A percentile compares a stretch with the other conserved stretches of the same genome.
Evolutionary conservation across 257 asterid genomes (phyloP).

Genomic region (Cynanchum wilfordii): DNA sequence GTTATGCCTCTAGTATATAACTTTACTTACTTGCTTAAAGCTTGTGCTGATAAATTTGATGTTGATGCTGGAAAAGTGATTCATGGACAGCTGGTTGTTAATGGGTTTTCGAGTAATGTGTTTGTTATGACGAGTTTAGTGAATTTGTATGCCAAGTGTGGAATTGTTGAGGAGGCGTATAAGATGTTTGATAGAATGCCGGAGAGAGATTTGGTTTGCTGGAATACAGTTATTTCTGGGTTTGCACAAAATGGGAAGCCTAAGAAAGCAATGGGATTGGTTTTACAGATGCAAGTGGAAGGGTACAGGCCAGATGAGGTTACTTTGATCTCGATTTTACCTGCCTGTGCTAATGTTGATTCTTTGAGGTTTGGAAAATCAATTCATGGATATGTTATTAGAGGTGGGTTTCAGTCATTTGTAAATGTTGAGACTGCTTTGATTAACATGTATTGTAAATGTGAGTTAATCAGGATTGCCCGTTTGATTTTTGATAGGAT

Average conservation of each 20-base stretch:
- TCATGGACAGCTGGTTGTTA: constrained; percentile 66
- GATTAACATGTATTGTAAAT: constrained; percentile 85
- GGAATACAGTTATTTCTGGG: constrained; percentile 78
- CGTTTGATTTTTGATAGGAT: constrained; percentile 58
- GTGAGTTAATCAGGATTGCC: constrained; percentile 48
- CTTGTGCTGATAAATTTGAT: constrained; percentile 57
- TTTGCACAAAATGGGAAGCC: constrained; percentile 72
- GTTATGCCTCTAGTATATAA: constrained; percentile 57
- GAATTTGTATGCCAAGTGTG: constrained; percentile 68
- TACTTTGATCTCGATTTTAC: constrained; percentile 69
- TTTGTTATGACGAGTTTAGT: constrained; percentile 60
- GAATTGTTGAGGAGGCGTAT: constrained; percentile 52
- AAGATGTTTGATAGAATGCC: constrained; percentile 89
- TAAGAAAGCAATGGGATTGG: constrained; percentile 49
- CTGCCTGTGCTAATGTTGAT: constrained; percentile 55
- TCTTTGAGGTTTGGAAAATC: constrained; percentile 47
- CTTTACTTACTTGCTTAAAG: constrained; percentile 55
- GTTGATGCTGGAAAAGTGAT: constrained; percentile 56
- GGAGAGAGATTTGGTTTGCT: constrained; percentile 70
- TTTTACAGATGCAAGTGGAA: constrained; percentile 52
- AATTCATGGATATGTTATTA: constrained; percentile 55
- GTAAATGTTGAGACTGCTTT: constrained; percentile 75
- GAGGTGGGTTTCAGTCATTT: constrained; percentile 44
- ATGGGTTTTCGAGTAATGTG: constrained; percentile 49
- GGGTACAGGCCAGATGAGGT: constrained; percentile 55